Evolutionary conservation across 495 filamentous ascomycete species (phyloP), one percentile per base, ranked within the genome.

Genomic region (Xylaria cubensis): DNA sequence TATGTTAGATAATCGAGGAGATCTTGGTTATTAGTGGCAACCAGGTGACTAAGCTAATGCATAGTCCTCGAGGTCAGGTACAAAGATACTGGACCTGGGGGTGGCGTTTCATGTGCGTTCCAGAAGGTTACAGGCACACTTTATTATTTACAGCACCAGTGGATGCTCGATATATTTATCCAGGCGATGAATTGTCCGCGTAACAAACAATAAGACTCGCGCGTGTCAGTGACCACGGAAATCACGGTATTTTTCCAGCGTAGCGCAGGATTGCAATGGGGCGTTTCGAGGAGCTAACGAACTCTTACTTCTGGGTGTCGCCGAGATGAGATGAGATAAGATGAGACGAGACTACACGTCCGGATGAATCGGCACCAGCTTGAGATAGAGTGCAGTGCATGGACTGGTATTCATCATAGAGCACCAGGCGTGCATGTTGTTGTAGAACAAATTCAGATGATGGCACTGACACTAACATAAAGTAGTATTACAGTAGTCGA

Each of bases 31-130:
- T 36, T 34, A 59, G 29, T 36, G 55, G 55, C 29, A 19, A 19
- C 21, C 12, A 13, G 7, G n/a, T n/a, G n/a, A n/a, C n/a, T n/a
- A n/a, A n/a, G n/a, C n/a, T n/a, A 7, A 5, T 58, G 53, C 53
- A 58, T 19, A 26, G 55, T 24, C 26, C 24, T 36, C 7, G 5
- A 24, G 1, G 17, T 15, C 3, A 36, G 26, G 55, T 36, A 36
- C 12, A 29, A 4, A 59, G 29, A 19, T 24, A 59, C 58, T 21
- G 10, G 32, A 46, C 26, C 12, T 65, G 42, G 26, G 44, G 63
- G 63, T 50, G 42, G 32, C 48, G 76, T 78, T 78, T 78, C 76
- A 76, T 59, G 41, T 67, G 36, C 70, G 74, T 74, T 72, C 74
- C 74, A 73, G 61, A 66, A 74, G 62, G 69, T 74, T 36, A 58